These are phyloP conservation scores for Globisporangium acanthophoron DNA, from an alignment of 352 stramenopile genomes.

Conservation along the genomic window DNA sequence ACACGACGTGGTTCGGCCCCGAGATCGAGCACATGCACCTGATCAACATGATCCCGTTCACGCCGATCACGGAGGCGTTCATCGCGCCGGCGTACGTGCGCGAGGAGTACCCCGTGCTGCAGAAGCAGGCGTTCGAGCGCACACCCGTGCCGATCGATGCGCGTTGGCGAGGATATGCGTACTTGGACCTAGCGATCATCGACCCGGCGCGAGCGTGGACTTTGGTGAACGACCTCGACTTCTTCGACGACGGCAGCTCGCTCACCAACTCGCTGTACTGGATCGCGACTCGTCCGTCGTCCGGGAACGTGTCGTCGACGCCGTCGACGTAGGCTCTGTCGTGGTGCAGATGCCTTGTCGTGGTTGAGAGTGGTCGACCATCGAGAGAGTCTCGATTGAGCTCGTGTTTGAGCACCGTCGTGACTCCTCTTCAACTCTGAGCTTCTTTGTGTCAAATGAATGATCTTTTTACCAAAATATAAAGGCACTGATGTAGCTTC, in stretches of 20 bases:
- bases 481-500: too few species aligned
- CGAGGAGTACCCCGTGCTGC: constrained; percentile 77
- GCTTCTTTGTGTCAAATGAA: too few species aligned
- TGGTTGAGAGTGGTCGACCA: too few species aligned
- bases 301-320: constrained; percentile 4
- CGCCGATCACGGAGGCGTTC: constrained; percentile 76
- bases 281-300: constrained; percentile 75
- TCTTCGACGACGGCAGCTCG: constrained; percentile 85
- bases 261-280: constrained; percentile 88
- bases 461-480: too few species aligned
- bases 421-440: too few species aligned
- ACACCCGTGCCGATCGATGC: constrained; percentile 55
- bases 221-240: constrained; percentile 54
- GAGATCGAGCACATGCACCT: constrained; percentile 84
- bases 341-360: too few species aligned
- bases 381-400: too few species aligned
- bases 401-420: too few species aligned
- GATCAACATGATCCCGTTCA: constrained; percentile 92
- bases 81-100: constrained; percentile 57
- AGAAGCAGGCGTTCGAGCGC: constrained; percentile 66
- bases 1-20: constrained; percentile 85
- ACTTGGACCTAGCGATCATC: constrained; percentile 81
- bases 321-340: background rate
- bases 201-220: constrained; percentile 64
- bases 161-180: constrained; percentile 81